Percentiles rank a stretch among this genome's conserved stretches.
These are phyloP conservation scores for Ophiocordyceps australis DNA, from an alignment of 2,329 filamentous ascomycete species.

Conservation along the genomic window DNA sequence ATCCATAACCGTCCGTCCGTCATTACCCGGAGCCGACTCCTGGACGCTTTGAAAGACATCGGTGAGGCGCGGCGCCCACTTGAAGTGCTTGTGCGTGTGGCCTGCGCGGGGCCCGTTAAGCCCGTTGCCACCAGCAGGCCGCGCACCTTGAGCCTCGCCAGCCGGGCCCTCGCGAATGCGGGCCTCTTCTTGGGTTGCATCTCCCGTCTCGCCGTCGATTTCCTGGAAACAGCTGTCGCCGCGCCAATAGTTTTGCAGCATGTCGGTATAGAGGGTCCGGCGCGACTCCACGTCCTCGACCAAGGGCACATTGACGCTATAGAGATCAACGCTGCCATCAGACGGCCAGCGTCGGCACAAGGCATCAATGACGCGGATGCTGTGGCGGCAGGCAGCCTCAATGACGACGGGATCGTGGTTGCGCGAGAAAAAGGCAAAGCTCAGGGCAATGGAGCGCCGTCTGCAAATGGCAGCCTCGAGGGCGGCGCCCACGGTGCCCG, in stretches of 20 bases:
- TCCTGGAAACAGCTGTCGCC: slow-evolving; percentile 77
- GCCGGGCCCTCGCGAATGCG: slow-evolving; percentile 50
- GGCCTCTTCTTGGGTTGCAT: slow-evolving; percentile 54
- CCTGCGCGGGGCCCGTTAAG: slow-evolving; percentile 11
- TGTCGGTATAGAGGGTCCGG: slow-evolving; percentile 65
- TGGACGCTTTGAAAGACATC: slow-evolving; percentile 84
- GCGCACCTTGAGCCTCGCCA: slow-evolving; percentile 21
- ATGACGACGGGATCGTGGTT: slow-evolving; percentile 76
- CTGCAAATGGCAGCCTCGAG: slow-evolving; percentile 60
- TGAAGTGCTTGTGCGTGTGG: slow-evolving; percentile 75
- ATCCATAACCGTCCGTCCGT: slow-evolving; percentile 84
- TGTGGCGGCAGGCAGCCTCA: slow-evolving; percentile 53
- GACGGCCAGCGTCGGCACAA: slow-evolving; percentile 56
- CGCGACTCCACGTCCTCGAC: slow-evolving; percentile 53
- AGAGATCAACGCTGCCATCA: slow-evolving; percentile 57
- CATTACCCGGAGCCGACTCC: slow-evolving; percentile 60
- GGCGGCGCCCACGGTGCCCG: slow-evolving; percentile 60
- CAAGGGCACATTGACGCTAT: slow-evolving; percentile 79
- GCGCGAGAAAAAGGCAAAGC: slow-evolving; percentile 75
- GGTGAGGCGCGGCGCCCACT: slow-evolving; percentile 76
- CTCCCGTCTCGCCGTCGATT: slow-evolving; percentile 45
- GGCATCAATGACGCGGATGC: slow-evolving; percentile 62
- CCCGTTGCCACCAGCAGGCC: slow-evolving; percentile 4
- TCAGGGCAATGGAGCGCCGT: slow-evolving; percentile 59
- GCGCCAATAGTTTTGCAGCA: slow-evolving; percentile 84